phyloP scores from a whole-genome alignment of 352 stramenopile species.

The Globisporangium emineosum region DNA sequence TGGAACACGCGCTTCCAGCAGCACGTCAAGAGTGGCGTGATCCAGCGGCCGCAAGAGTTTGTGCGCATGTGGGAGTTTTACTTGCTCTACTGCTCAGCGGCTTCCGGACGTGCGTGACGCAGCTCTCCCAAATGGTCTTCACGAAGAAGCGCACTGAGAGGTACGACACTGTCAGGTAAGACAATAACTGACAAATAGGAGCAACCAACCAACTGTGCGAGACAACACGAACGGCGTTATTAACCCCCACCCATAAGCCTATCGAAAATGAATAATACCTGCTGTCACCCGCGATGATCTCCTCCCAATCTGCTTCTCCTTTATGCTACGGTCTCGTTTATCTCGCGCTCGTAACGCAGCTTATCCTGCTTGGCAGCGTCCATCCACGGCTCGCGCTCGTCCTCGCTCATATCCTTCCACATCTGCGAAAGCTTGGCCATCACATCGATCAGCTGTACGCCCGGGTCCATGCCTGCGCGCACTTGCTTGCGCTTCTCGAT shows the following conservation, averaged over 20 bases:
- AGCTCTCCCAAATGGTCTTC: constrained; percentile 79
- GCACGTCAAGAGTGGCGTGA: no score
- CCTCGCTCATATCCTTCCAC: constrained; percentile 57
- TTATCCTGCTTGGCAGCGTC: constrained; percentile 56
- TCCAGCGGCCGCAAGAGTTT: no score
- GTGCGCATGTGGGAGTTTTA: constrained; percentile 89
- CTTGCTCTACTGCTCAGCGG: constrained; percentile 83
- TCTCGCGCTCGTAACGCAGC: constrained; percentile 63
- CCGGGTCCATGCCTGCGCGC: constrained; percentile 33
- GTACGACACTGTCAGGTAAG: constrained; percentile 72
- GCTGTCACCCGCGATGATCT: neutral
- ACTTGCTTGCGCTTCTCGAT: constrained; percentile 58
- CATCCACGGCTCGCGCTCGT: constrained; percentile 54
- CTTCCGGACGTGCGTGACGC: constrained; percentile 80
- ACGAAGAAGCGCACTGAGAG: constrained; percentile 73
- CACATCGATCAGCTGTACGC: constrained; percentile 55
- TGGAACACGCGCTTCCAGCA: no score
- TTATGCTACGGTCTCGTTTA: constrained; percentile 60
- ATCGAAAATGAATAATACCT: constrained; percentile 3
- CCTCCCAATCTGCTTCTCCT: constrained; percentile 1
- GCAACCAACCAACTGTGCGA: neutral
- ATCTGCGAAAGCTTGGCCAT: constrained; percentile 52
- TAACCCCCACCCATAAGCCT: neutral
- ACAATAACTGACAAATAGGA: neutral
- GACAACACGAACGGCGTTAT: constrained; percentile 1